Conservation (phyloP, 768 basidiomycete species). For the Lactifluus subvellereus region DNA sequence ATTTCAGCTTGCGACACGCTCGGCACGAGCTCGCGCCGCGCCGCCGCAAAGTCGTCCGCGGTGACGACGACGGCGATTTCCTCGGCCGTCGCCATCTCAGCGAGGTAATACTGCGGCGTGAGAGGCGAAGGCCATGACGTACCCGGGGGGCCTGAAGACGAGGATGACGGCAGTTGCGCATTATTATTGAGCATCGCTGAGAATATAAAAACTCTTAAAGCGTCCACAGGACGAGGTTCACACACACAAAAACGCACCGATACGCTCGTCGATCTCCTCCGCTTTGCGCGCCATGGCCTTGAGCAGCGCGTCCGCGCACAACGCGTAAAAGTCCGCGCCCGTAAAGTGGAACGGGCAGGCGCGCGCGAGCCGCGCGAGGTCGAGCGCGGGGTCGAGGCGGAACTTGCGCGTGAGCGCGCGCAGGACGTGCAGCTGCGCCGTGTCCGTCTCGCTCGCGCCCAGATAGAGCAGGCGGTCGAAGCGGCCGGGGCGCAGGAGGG, state of each 20-base stretch:
- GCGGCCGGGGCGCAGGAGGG: slow-evolving; percentile 80
- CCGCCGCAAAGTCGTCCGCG: slow-evolving; percentile 67
- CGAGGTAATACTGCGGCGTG: slow-evolving; percentile 86
- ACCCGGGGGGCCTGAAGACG: slow-evolving; percentile 31
- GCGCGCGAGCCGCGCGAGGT: slow-evolving; percentile 58
- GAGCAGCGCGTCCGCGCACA: slow-evolving; percentile 94
- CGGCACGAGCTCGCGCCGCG: slow-evolving; percentile 65
- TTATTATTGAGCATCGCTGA: slow-evolving; percentile 37
- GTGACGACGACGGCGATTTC: slow-evolving; percentile 77
- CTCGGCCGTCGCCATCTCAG: slow-evolving; percentile 64
- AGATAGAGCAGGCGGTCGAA: slow-evolving; percentile 98
- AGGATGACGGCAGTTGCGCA: slow-evolving; percentile 32
- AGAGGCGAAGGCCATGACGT: slow-evolving; percentile 51
- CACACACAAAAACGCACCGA: too few relatives aligned
- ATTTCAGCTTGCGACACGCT: slow-evolving; percentile 84
- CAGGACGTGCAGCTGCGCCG: slow-evolving; percentile 80
- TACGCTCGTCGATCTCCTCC: slow-evolving; percentile 64
- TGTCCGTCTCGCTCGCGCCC: slow-evolving; percentile 82
- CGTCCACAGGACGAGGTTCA: too few relatives aligned
- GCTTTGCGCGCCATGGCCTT: slow-evolving; percentile 92
- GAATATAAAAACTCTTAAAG: too few relatives aligned
- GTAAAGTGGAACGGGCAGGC: slow-evolving; percentile 90
- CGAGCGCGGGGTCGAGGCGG: slow-evolving; percentile 61
- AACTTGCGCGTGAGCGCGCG: slow-evolving; percentile 92
- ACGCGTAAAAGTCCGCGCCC: slow-evolving; percentile 96